phyloP scores from a whole-genome alignment of 2,329 filamentous ascomycete genomes.

The Laburnicola sp. region DNA sequence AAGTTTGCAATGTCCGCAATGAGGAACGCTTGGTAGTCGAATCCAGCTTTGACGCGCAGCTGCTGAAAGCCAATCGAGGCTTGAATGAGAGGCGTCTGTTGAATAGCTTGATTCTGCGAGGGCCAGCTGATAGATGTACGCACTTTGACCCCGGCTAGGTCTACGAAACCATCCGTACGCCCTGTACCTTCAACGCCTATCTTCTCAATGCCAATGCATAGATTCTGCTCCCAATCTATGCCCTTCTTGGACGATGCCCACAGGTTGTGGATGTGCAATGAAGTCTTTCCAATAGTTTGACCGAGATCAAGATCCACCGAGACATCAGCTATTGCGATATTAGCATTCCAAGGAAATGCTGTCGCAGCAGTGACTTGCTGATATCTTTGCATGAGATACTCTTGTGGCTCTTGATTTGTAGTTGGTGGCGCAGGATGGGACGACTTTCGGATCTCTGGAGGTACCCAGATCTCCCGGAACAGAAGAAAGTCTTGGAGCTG shows the following conservation, averaged over 20 bases:
- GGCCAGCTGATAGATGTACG: conserved; percentile 95
- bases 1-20: conserved; percentile 87
- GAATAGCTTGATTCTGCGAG: conserved; percentile 62
- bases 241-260: conserved; percentile 97
- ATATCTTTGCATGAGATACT: conserved; percentile 88
- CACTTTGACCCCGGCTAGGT: conserved; percentile 77
- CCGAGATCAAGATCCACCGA: conserved; percentile 87
- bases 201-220: conserved; percentile 84
- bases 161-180: conserved; percentile 84
- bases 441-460: conserved; percentile 69
- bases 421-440: conserved; percentile 31
- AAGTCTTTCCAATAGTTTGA: conserved; percentile 86
- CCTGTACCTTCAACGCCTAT: conserved; percentile 81
- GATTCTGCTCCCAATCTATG: conserved; percentile 92
- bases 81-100: conserved; percentile 85
- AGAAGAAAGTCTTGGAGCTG: conserved; percentile 94
- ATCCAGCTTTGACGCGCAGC: conserved; percentile 82
- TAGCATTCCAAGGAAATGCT: conserved; percentile 96
- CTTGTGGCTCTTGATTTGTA: conserved; percentile 59
- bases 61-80: conserved; percentile 83
- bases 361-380: conserved; percentile 90
- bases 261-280: conserved; percentile 80
- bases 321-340: conserved; percentile 79
- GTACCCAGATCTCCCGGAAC: conserved; percentile 96
- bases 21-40: conserved; percentile 94